Evolutionary conservation across 805 yeast species (phyloP), one percentile per base, ranked within the genome.

Genomic region (Pichia insulana): DNA sequence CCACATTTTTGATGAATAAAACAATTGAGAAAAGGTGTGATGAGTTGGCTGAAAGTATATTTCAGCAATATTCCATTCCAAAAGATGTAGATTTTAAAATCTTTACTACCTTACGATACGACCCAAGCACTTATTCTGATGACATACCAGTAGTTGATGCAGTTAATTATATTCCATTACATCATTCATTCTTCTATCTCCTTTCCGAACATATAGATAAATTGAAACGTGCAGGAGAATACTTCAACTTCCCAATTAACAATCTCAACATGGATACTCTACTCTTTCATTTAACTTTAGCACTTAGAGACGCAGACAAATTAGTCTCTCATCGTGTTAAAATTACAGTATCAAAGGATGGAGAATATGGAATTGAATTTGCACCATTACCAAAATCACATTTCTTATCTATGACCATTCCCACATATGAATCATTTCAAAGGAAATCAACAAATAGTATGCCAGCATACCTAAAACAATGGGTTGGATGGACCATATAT

Each of bases 1-100:
- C n/a, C n/a, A n/a, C n/a, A n/a, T 22, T 22, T 8, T 22, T 8
- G 25, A 22, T 22, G 25, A 8, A 22, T 22, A 22, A 22, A 6
- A 22, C 25, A 22, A 22, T 22, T 22, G 25, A 22, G 25, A 8
- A 22, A 8, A 22, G 20, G 13, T 69, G 80, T 36, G 89, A 87
- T 59, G 68, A 73, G 31, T 82, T 90, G 49, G 92, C 96, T n/a
- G 86, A 80, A 66, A 77, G 80, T 38, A 89, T 83, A 57, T 89
- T 89, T 63, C 77, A 76, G 50, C 67, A 80, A 36, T 90, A 84
- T 54, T 65, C 66, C 20, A 92, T 83, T 49, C 88, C 89, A 54
- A 74, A 82, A 55, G 51, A 58, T n/a, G 73, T 73, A 52, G 73
- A 83, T 50, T 62, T 73, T 53, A 62, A 37, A 27, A 58, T 86